Evolutionary conservation across 805 yeast genomes (phyloP), one percentile per base, ranked within the genome.

Genomic region (Candida khao-thaluensis): DNA sequence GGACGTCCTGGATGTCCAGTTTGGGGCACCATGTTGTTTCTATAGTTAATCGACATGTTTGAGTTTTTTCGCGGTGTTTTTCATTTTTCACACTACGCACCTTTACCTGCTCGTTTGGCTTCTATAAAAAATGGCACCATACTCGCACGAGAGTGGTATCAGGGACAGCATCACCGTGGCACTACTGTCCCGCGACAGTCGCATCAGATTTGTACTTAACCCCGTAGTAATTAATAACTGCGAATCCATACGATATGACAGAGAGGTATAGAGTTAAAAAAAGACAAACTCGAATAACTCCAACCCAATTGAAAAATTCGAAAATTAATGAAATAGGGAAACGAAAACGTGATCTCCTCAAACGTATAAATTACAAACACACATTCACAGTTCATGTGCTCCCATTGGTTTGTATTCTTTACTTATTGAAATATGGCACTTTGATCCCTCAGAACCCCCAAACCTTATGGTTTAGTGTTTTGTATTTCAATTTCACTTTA

Each of bases 401-500:
- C 16, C 74, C 73, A 11, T 30, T 54, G 2, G 27, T 58, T 4
- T 56, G 65, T 3, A 27, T 66, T 2, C 15, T 52, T 1, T 68
- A 62, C 47, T 24, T 64, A 18, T 38, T 53, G 33, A 44, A 53
- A 22, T 36, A 38, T 32, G 32, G 49, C 11, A 40, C 57, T 7
- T 35, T 65, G 2, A 26, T 64, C 5, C 70, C 72, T 1, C 30
- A 26, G 4, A 59, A 59, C 30, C 30, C 37, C 7, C 15, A 14
- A 1, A 58, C 71, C 2, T 42, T 66, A 12, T 51, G 56, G 45
- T 62, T 67, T 36, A 43, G 59, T 9, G 45, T 56, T 18, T 28
- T 54, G 14, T 69, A 69, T 47, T 66, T 57, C 49, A 53, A 64
- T 48, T 31, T 63, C 41, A 62, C 72, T 12, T 41, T 68, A 41